Conservation (phyloP, 2,329 filamentous ascomycete species). For the Curvularia spicifera region DNA sequence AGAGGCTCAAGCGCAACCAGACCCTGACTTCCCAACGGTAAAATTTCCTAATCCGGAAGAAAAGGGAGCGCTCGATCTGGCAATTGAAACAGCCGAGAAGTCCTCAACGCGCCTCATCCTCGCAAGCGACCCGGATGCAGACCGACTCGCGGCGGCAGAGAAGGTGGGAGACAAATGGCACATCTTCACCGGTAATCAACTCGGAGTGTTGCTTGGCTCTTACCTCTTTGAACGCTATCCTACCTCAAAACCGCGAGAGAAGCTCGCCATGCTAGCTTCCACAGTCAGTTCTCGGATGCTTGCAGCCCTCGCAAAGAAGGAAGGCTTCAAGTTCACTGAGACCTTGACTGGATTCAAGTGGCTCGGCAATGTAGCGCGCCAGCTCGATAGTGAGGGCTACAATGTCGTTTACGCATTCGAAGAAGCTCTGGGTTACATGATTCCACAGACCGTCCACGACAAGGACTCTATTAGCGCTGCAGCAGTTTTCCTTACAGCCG, state of each 20-base stretch:
- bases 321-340: constrained; percentile 65
- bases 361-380: constrained; percentile 66
- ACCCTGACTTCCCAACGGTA: constrained; percentile 69
- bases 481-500: constrained; percentile 64
- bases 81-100: constrained; percentile 62
- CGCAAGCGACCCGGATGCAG: constrained; percentile 70
- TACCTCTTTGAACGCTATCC: constrained; percentile 60
- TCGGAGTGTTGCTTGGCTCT: constrained; percentile 66
- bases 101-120: constrained; percentile 60
- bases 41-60: constrained; percentile 71
- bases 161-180: constrained; percentile 64
- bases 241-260: constrained; percentile 42
- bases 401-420: constrained; percentile 66
- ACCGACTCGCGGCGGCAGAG: constrained; percentile 67
- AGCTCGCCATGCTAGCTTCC: constrained; percentile 65
- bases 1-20: constrained; percentile 60
- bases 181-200: constrained; percentile 69
- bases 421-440: constrained; percentile 72
- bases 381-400: constrained; percentile 57
- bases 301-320: constrained; percentile 60
- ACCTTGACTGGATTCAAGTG: constrained; percentile 73
- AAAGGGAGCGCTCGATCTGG: constrained; percentile 65
- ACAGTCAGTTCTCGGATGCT: constrained; percentile 71
- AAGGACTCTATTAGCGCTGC: constrained; percentile 70
- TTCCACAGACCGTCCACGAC: constrained; percentile 66